Conservation (phyloP, 2,329 filamentous ascomycete genomes). For the Chaetomiaceae sp. region DNA sequence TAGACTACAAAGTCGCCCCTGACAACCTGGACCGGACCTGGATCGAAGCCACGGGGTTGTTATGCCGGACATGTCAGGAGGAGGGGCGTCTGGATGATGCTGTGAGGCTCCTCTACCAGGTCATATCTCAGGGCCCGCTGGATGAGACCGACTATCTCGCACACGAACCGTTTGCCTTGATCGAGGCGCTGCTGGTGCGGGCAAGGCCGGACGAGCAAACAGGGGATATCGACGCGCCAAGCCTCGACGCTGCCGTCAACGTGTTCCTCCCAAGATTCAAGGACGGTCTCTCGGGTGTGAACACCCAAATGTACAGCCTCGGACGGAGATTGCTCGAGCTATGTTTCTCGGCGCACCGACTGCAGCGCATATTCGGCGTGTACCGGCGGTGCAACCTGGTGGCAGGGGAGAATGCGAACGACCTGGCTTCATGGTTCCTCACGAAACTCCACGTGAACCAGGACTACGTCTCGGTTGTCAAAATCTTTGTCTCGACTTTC, state of each 20-base stretch:
- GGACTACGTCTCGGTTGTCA: constrained; percentile 33
- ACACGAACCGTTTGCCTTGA: constrained; percentile 34
- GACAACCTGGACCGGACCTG: constrained; percentile 15
- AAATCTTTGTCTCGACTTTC: constrained; percentile 33
- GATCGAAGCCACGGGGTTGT: constrained; percentile 26
- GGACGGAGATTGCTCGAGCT: constrained; percentile 31
- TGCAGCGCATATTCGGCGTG: constrained; percentile 26
- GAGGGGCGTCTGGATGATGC: constrained; percentile 32
- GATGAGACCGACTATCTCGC: constrained; percentile 34
- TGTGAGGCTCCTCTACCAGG: constrained; percentile 28
- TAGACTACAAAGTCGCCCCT: constrained; percentile 6
- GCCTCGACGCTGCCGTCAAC: constrained; percentile 27
- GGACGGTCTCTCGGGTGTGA: constrained; percentile 16
- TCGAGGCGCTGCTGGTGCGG: constrained; percentile 29
- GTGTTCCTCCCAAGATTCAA: constrained; percentile 32
- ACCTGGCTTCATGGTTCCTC: constrained; percentile 33
- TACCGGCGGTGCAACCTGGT: constrained; percentile 33
- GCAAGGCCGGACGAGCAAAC: constrained; percentile 7
- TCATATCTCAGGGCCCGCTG: constrained; percentile 29
- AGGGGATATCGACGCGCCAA: neutral
- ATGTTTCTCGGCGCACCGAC: constrained; percentile 25
- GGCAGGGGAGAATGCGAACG: constrained; percentile 22
- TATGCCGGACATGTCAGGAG: constrained; percentile 34
- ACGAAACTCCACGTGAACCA: constrained; percentile 28
- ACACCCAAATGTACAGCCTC: constrained; percentile 18